Base-by-base conservation (phyloP, 352 stramenopile species). In the Pythium guiyangense region DNA sequence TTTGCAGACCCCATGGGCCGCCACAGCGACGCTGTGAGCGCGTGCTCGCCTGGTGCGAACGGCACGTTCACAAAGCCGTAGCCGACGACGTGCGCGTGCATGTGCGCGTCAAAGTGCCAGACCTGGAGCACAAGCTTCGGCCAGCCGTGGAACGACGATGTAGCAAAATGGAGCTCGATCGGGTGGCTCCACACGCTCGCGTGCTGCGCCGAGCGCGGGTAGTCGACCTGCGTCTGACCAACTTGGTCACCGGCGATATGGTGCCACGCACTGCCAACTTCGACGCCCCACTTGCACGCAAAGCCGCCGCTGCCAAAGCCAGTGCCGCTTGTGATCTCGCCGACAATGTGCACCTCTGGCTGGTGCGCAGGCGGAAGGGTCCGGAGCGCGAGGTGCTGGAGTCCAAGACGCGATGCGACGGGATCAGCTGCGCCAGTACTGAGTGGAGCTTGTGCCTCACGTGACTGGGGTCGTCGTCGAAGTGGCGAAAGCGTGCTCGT, bases 311-410 rank as follows among this genome's bases (percentile, higher is more conserved):
- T 65, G 12, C 67, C 60, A 55, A 90, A 88, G 49, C 67, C 63
- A 11, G 80, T 58, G n/a, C 73, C 79, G 34, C 66, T 73, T 6
- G 75, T 62, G 52, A 92, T 88, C 51, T 90, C 82, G 12, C 79
- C 77, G 29, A 89, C 72, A 27, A 89, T 66, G 52, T 92, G 79
- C 15, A 92, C 71, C 69, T 92, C 77, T 17, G 76, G 74, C 44
- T 90, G 80, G 9, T 75, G 62, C 4, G 64, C 57, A 15, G 75
- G 75, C 26, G 69, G 61, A 4, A 82, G 58, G 8, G 40, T 12
- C 31, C 5, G 31, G 6, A 37, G 31, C 8, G 31, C 31, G 31
- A 37, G 31, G 8, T 10, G 31, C 31, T 37, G 31, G 5, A 37
- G 31, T 12, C 31, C 31, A 37, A 37, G 31, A 12, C 31, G 31